A percentile compares a stretch with the other conserved stretches of the same genome.
phyloP scores from a whole-genome alignment of 2,329 filamentous ascomycete genomes.

The Metarhizium album region DNA sequence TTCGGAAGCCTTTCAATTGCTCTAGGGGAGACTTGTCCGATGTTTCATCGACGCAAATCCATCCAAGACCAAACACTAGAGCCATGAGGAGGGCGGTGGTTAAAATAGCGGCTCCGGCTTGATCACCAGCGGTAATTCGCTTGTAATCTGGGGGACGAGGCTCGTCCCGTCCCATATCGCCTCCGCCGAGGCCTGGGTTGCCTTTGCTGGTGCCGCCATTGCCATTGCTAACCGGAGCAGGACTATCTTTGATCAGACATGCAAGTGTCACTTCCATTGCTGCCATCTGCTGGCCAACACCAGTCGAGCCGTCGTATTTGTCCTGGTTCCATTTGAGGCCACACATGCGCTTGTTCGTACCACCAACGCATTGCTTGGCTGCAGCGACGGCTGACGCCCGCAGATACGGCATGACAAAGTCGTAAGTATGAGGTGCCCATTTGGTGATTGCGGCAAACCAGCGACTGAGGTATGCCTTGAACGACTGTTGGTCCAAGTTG shows the following conservation, averaged over 20 bases:
- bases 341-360: constrained; percentile 45
- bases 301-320: constrained; percentile 46
- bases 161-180: constrained; percentile 31
- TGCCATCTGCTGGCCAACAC: constrained; percentile 62
- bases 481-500: constrained; percentile 51
- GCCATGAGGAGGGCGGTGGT: constrained; percentile 47
- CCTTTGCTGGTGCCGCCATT: constrained; percentile 49
- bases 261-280: constrained; percentile 54
- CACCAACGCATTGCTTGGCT: constrained; percentile 45
- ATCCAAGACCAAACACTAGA: constrained; percentile 41
- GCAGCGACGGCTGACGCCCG: constrained; percentile 46
- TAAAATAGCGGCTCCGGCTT: constrained; percentile 54
- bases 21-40: constrained; percentile 21
- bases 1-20: constrained; percentile 19
- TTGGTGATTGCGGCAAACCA: constrained; percentile 53
- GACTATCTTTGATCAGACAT: constrained; percentile 40
- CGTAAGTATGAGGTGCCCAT: constrained; percentile 49
- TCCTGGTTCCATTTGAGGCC: constrained; percentile 48
- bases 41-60: constrained; percentile 39
- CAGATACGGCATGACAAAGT: constrained; percentile 41
- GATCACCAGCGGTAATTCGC: constrained; percentile 45
- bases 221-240: constrained; percentile 32
- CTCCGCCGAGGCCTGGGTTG: constrained; percentile 33
- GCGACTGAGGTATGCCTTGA: constrained; percentile 51
- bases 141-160: constrained; percentile 15